These are phyloP conservation scores for Ulmus americana DNA, from an alignment of 331 rosid species.

Conservation along the genomic window DNA sequence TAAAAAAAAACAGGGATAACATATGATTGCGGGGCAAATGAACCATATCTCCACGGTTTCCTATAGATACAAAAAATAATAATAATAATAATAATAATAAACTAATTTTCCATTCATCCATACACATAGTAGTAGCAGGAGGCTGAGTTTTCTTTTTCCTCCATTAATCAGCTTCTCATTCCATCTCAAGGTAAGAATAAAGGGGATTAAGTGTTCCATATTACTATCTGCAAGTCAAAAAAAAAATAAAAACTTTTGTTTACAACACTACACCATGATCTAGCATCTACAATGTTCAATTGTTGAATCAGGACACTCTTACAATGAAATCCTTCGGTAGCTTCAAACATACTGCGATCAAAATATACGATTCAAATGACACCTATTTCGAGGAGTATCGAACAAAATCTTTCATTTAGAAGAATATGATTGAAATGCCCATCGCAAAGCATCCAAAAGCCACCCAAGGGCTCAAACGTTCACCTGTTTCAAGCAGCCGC, in stretches of 20 bases:
- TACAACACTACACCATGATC: neutral
- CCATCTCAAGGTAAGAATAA: neutral
- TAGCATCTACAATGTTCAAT: neutral
- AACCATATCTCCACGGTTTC: too few relatives aligned
- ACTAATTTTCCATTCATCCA: too few relatives aligned
- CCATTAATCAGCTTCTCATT: neutral
- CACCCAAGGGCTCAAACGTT: conserved; percentile 60
- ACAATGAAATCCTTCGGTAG: neutral
- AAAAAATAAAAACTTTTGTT: neutral
- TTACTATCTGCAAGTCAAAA: neutral
- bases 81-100: too few relatives aligned
- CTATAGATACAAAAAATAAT: too few relatives aligned
- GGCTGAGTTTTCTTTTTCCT: too few relatives aligned
- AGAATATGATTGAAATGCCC: conserved; percentile 52
- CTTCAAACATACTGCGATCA: neutral
- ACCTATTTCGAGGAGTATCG: conserved; percentile 11
- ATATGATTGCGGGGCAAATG: too few relatives aligned
- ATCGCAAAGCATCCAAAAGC: conserved; percentile 55
- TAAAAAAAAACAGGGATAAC: too few relatives aligned
- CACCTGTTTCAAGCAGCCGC: conserved; percentile 36
- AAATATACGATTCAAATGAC: neutral
- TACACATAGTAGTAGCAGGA: too few relatives aligned
- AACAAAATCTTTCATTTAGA: conserved; percentile 24
- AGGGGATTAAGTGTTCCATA: neutral
- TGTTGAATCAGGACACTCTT: neutral